Conservation (phyloP, 345 rosid species). For the Litchi chinensis region DNA sequence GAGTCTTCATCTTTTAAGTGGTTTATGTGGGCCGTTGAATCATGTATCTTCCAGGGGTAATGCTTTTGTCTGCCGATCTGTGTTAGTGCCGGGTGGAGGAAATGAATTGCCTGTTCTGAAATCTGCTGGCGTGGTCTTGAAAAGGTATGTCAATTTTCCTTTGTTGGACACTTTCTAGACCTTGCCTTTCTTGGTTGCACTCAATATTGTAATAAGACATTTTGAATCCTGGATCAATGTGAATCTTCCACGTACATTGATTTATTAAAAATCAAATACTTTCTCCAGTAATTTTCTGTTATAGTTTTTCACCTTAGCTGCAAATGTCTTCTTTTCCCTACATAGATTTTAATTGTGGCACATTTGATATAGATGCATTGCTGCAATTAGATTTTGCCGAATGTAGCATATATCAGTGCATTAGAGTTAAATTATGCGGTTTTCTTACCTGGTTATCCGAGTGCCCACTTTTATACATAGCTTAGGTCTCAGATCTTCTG, state of each 20-base stretch:
- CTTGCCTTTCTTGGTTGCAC: not conserved
- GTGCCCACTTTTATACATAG: not conserved
- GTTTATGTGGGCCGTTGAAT: conserved; percentile 36
- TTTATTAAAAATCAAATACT: not conserved
- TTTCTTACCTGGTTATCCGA: not conserved
- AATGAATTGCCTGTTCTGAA: conserved; percentile 53
- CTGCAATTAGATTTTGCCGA: not conserved
- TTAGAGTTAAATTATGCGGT: not conserved
- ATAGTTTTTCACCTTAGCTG: not conserved
- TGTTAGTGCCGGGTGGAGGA: conserved; percentile 52
- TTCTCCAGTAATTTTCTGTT: not conserved
- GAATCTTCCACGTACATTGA: not conserved
- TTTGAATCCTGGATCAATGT: not conserved
- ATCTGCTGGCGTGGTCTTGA: conserved; percentile 46
- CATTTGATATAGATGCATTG: not conserved
- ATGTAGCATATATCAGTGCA: not conserved
- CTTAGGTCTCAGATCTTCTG: not conserved
- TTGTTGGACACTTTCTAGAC: conserved; percentile 11
- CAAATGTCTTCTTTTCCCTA: not conserved
- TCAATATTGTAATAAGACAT: not conserved
- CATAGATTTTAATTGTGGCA: not conserved
- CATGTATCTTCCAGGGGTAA: conserved; percentile 49
- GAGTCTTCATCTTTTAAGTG: conserved; percentile 56
- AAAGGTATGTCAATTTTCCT: conserved; percentile 42
- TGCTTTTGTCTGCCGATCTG: conserved; percentile 58